Conservation (phyloP, 768 basidiomycete species). For the Rhodotorula kratochvilovae region DNA sequence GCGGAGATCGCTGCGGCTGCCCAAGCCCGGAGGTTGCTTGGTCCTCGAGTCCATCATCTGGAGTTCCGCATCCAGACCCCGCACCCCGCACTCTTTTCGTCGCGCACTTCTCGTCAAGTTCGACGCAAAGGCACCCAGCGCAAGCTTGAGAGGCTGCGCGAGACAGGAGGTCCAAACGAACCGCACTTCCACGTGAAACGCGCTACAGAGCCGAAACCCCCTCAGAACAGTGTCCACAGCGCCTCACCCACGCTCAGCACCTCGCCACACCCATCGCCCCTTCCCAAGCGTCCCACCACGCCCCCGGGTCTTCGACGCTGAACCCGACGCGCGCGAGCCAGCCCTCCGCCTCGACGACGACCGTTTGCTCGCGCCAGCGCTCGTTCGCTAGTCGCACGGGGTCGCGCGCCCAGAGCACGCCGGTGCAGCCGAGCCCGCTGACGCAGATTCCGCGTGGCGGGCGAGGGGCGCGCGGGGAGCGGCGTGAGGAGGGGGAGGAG, state of each 20-base stretch:
- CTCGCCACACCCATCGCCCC: not conserved
- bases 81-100: too few relatives aligned
- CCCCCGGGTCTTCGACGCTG: not conserved
- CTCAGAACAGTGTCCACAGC: too few relatives aligned
- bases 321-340: not conserved
- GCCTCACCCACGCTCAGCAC: not conserved
- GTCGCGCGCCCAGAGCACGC: slow-evolving; percentile 9
- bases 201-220: too few relatives aligned
- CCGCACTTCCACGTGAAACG: too few relatives aligned
- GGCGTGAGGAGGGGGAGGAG: not conserved
- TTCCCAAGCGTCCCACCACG: slow-evolving; percentile 11
- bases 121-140: too few relatives aligned
- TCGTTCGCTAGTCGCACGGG: not conserved
- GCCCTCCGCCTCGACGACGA: slow-evolving; percentile 2
- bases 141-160: too few relatives aligned
- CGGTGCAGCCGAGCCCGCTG: not conserved
- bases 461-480: not conserved
- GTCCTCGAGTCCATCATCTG: too few relatives aligned
- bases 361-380: not conserved
- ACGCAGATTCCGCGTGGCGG: not conserved
- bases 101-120: too few relatives aligned
- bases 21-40: too few relatives aligned
- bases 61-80: too few relatives aligned
- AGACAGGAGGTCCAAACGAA: too few relatives aligned
- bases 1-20: too few relatives aligned